Evolutionary conservation across 2,329 filamentous ascomycete genomes (phyloP).

Genomic region (Piedraia hortae): DNA sequence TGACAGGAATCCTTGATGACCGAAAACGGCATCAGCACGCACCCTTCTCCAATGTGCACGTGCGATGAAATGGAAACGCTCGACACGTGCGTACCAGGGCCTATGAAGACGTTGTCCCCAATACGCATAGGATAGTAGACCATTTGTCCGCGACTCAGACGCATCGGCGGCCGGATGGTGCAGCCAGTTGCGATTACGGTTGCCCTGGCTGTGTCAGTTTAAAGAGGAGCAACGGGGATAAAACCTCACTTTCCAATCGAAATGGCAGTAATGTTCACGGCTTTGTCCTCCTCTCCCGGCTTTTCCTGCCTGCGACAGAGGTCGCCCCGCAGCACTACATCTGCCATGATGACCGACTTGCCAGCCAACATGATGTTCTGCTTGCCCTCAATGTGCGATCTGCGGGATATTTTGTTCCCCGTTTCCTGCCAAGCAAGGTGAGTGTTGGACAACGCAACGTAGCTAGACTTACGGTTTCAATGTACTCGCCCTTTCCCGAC

Average conservation of each 20-base stretch:
- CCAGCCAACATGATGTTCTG: constrained; percentile 95
- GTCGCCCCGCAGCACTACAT: constrained; percentile 82
- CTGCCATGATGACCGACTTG: constrained; percentile 78
- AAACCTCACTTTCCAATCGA: constrained; percentile 34
- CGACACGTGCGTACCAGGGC: constrained; percentile 38
- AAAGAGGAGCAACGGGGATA: too few relatives aligned
- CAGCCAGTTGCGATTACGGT: constrained; percentile 61
- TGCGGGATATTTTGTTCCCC: constrained; percentile 91
- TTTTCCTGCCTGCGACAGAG: constrained; percentile 25
- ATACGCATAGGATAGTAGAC: constrained; percentile 77
- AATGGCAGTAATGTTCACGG: constrained; percentile 29
- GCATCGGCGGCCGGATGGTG: constrained; percentile 56
- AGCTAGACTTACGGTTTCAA: constrained; percentile 49
- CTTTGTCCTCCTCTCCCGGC: constrained; percentile 9
- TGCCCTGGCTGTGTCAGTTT: constrained; percentile 28
- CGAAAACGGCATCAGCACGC: constrained; percentile 57
- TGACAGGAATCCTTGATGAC: constrained; percentile 86
- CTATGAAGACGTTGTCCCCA: constrained; percentile 82
- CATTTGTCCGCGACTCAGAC: constrained; percentile 47
- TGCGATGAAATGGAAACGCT: constrained; percentile 63
- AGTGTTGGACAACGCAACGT: not conserved
- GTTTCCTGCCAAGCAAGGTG: constrained; percentile 40
- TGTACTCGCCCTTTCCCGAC: constrained; percentile 68
- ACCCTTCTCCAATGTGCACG: constrained; percentile 56
- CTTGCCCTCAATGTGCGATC: constrained; percentile 72